phyloP scores from a whole-genome alignment of 1,139 yeast genomes.

The Pneumocystis jirovecii region DNA sequence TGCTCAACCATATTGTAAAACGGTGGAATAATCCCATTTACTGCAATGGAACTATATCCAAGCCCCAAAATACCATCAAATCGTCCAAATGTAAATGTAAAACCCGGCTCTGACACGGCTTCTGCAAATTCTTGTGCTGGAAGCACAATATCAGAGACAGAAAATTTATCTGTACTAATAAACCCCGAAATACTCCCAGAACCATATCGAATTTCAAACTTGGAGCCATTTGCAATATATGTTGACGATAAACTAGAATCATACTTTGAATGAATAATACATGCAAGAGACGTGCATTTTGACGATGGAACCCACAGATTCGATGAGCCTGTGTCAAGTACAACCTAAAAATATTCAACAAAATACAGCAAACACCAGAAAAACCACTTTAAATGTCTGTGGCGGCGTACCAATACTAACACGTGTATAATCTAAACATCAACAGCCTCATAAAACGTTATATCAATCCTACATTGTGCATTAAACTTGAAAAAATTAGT shows the following conservation, averaged over 20 bases:
- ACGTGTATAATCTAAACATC: constrained; percentile 32
- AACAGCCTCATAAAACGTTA: neutral
- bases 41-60: constrained; percentile 83
- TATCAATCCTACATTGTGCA: neutral
- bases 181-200: constrained; percentile 86
- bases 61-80: constrained; percentile 94
- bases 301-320: constrained; percentile 90
- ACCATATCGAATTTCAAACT: constrained; percentile 76
- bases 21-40: constrained; percentile 80
- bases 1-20: constrained; percentile 71
- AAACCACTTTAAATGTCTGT: constrained; percentile 49
- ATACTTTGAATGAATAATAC: constrained; percentile 81
- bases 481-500: neutral
- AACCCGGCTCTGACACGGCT: constrained; percentile 92
- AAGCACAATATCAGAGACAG: constrained; percentile 69
- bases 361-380: constrained; percentile 20
- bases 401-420: constrained; percentile 84
- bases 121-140: constrained; percentile 89
- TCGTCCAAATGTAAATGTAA: constrained; percentile 95
- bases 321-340: constrained; percentile 89
- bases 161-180: constrained; percentile 67
- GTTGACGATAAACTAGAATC: constrained; percentile 67
- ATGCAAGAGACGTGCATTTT: constrained; percentile 84
- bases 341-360: constrained; percentile 27
- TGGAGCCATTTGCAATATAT: constrained; percentile 73